phyloP scores from a whole-genome alignment of 805 yeast species.

The Metschnikowia picachoensis region DNA sequence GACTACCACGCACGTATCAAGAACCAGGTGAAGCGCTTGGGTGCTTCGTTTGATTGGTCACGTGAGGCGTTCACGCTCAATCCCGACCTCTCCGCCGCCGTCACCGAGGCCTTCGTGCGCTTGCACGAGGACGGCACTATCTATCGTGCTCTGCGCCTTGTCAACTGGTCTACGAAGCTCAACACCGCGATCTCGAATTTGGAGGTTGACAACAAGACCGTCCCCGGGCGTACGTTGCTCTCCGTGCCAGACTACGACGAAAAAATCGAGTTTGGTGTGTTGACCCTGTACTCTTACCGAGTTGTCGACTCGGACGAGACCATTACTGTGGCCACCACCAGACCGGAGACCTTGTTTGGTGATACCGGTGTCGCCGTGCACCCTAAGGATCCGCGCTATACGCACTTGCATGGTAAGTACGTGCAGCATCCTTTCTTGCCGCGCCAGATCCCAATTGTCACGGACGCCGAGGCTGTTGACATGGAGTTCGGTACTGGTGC shows the following conservation, averaged over 20 bases:
- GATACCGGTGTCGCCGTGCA: constrained; percentile 98
- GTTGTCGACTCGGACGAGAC: constrained; percentile 84
- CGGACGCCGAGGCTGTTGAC: constrained; percentile 92
- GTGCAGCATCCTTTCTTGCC: constrained; percentile 88
- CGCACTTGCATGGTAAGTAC: constrained; percentile 90
- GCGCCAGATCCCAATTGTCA: constrained; percentile 79
- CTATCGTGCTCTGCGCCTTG: constrained; percentile 88
- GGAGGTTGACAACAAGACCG: constrained; percentile 91
- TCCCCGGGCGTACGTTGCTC: constrained; percentile 75
- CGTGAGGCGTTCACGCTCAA: constrained; percentile 92
- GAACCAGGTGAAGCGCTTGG: constrained; percentile 77
- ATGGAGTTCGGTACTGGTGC: constrained; percentile 99
- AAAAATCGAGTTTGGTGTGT: constrained; percentile 91
- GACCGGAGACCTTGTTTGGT: constrained; percentile 98
- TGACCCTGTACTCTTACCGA: constrained; percentile 92
- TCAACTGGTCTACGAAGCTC: constrained; percentile 94
- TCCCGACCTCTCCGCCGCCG: constrained; percentile 74
- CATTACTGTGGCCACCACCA: constrained; percentile 91
- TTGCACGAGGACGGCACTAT: constrained; percentile 93
- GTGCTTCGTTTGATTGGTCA: constrained; percentile 96
- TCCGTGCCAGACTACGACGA: constrained; percentile 88
- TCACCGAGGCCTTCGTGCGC: constrained; percentile 84
- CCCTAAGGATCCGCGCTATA: constrained; percentile 90
- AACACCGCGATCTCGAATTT: constrained; percentile 94
- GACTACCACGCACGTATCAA: constrained; percentile 85